Evolutionary conservation across 768 basidiomycete genomes (phyloP), one percentile per base, ranked within the genome.

Genomic region (Leccinellum albellum): DNA sequence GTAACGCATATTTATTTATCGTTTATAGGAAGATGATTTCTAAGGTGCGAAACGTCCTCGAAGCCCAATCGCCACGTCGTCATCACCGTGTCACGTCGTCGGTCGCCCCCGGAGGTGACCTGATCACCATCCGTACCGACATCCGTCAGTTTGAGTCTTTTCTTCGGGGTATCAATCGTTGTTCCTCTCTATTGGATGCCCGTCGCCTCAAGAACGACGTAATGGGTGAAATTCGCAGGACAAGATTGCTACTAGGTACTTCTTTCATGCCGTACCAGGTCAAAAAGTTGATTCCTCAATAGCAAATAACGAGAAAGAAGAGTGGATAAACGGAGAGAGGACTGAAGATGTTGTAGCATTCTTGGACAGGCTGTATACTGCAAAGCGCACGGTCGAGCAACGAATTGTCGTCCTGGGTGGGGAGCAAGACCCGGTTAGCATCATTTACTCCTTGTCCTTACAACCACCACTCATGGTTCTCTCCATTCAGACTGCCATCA

Each of bases 121-220:
- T 78, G 9, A 94, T 95, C 64, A 94, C 91, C 2, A 85, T 89
- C 56, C 83, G 85, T 29, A 96, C 94, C 1, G 85, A 89, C 64
- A 64, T 82, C 8, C 85, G 87, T 47, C 88, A 94, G 55, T 98
- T 98, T 63, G 95, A 98, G 62, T 88, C 87, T 0, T 98, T 98
- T 71, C 75, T 98, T 51, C 82, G 86, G 31, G 91, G 93, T 55
- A 94, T 98, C 66, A 82, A 79, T 58, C 82, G 85, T 31, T 87
- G 86, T 64, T 88, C 88, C 12, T 94, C 89, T 4, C 76, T 98
- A 6, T 72, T 94, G 31, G 97, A 99, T 66, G 94, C 94, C 3
- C 81, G 94, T 54, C 79, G 95, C 23, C 73, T 98, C 37, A 90
- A 95, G 74, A 95, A 91, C 61, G 97, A 99, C 64, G 81, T 99